Evolutionary conservation across 306 rosid genomes (phyloP).

Genomic region (Acacia melanoxylon): DNA sequence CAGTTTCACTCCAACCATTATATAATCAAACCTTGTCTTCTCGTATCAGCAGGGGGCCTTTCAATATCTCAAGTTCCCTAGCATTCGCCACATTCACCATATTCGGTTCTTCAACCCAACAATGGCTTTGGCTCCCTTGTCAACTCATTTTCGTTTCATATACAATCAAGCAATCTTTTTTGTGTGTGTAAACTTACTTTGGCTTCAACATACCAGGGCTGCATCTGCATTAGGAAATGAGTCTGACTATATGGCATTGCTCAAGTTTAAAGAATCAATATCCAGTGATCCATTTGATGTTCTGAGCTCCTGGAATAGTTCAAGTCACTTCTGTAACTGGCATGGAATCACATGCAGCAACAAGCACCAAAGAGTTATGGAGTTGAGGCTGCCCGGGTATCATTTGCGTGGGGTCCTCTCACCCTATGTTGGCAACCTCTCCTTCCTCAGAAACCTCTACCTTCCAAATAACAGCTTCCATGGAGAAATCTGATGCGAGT

Average conservation of each 20-base stretch:
- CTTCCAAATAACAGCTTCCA: background rate
- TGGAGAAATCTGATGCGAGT: no score
- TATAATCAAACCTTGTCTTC: background rate
- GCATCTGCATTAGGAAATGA: background rate
- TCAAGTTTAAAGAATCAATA: background rate
- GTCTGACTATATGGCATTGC: background rate
- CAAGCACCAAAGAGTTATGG: background rate
- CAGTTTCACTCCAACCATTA: background rate
- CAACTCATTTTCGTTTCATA: background rate
- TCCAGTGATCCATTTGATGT: background rate
- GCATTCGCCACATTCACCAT: background rate
- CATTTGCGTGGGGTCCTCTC: background rate
- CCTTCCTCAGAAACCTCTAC: background rate
- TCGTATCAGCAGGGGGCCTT: background rate
- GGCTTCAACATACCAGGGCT: background rate
- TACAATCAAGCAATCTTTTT: background rate
- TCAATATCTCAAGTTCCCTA: background rate
- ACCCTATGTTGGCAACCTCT: background rate
- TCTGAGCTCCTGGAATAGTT: slow-evolving; percentile 1
- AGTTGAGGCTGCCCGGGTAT: background rate
- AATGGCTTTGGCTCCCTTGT: background rate
- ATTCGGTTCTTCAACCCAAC: background rate
- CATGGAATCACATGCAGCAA: background rate
- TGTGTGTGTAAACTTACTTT: background rate
- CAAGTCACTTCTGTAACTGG: background rate